A percentile compares a stretch with the other conserved stretches of the same genome.
These are phyloP conservation scores for Canavalia gladiata DNA, from an alignment of 306 rosid species.

Conservation along the genomic window DNA sequence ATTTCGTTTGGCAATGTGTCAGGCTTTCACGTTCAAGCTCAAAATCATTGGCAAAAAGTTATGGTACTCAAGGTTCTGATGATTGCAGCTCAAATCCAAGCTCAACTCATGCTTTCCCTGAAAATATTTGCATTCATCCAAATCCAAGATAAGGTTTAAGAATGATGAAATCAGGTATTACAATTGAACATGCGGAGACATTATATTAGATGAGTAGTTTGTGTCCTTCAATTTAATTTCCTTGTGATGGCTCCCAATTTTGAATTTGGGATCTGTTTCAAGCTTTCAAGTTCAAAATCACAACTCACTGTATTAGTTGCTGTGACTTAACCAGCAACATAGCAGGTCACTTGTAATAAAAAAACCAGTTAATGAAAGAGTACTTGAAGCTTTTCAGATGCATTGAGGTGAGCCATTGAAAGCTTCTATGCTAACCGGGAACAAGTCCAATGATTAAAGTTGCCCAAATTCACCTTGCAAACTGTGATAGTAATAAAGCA, in stretches of 20 bases:
- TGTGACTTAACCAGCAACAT: constrained; percentile 33
- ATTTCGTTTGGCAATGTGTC: neutral
- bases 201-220: neutral
- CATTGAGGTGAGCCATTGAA: constrained; percentile 51
- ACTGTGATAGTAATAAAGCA: neutral
- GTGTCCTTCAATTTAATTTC: neutral
- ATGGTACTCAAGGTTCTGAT: neutral
- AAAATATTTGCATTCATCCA: constrained; percentile 30
- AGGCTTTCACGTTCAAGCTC: neutral
- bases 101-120: constrained; percentile 33
- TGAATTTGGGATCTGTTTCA: constrained; percentile 27
- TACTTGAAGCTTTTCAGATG: constrained; percentile 53
- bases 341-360: constrained; percentile 37
- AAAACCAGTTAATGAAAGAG: constrained; percentile 55
- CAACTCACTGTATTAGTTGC: constrained; percentile 47
- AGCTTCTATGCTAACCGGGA: constrained; percentile 49
- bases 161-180: constrained; percentile 41
- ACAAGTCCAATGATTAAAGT: constrained; percentile 50
- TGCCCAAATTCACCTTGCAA: constrained; percentile 36
- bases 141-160: constrained; percentile 34
- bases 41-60: neutral
- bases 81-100: neutral
- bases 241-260: neutral
- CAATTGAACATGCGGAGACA: constrained; percentile 35
- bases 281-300: constrained; percentile 8